Conservation (phyloP, 805 yeast species). For the Debaryomyces maramus region DNA sequence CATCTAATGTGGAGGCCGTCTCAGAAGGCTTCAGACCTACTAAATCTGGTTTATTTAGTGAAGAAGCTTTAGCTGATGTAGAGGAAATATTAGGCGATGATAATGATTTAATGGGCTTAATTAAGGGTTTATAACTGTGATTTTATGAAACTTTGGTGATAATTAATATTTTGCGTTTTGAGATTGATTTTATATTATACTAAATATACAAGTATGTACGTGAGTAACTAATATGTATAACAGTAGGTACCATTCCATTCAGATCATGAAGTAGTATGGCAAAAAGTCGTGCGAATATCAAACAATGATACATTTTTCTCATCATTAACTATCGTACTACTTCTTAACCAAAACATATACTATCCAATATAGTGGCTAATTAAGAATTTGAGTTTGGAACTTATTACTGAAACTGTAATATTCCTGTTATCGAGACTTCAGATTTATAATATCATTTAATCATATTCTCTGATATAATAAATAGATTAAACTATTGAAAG, state of each 20-base stretch:
- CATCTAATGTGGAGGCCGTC: slow-evolving; percentile 72
- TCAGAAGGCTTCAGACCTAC: slow-evolving; percentile 76
- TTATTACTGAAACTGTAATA: not conserved
- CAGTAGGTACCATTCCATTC: too few relatives aligned
- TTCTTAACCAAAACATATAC: too few relatives aligned
- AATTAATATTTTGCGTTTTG: not conserved
- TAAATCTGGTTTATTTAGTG: slow-evolving; percentile 74
- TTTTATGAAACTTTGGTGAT: slow-evolving; percentile 3
- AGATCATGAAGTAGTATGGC: too few relatives aligned
- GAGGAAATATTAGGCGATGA: slow-evolving; percentile 66
- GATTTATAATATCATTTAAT: not conserved
- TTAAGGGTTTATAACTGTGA: slow-evolving; percentile 25
- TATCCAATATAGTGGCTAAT: too few relatives aligned
- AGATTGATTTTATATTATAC: not conserved
- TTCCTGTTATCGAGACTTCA: not conserved
- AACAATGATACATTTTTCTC: not conserved
- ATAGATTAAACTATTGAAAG: not conserved
- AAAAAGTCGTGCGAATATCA: not conserved
- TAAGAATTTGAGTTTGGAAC: too few relatives aligned
- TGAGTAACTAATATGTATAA: not conserved
- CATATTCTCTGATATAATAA: slow-evolving; percentile 1
- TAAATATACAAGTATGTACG: not conserved
- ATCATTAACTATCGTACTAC: too few relatives aligned
- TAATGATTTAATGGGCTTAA: slow-evolving; percentile 44
- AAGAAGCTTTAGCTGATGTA: slow-evolving; percentile 69